A percentile compares a stretch with the other conserved stretches of the same genome.
These are phyloP conservation scores for Dissophora ornata DNA, from an alignment of 192 early-diverging fungal genomes.

Conservation along the genomic window DNA sequence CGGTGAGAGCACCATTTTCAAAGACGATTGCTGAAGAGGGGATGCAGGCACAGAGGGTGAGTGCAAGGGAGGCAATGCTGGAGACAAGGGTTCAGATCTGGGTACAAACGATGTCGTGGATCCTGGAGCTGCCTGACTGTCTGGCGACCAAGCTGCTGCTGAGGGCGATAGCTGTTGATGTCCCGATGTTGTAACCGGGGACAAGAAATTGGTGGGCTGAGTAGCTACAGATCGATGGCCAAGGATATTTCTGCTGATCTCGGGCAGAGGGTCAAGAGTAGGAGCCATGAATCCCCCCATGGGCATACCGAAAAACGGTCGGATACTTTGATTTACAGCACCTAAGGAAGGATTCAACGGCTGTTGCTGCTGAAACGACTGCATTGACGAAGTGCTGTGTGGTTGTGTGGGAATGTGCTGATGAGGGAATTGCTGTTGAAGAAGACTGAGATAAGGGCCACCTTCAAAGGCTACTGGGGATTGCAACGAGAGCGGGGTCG, in stretches of 20 bases:
- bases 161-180: not conserved
- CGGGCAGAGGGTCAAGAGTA: conserved; percentile 25
- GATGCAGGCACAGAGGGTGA: conserved; percentile 32
- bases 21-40: conserved; percentile 15
- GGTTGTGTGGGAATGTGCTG: conserved; percentile 15
- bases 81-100: conserved; percentile 7
- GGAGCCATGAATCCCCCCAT: conserved; percentile 51
- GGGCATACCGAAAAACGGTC: conserved; percentile 47
- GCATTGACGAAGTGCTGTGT: conserved; percentile 7
- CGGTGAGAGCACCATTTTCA: conserved; percentile 31
- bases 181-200: not conserved
- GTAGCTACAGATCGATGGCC: not conserved
- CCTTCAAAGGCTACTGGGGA: conserved; percentile 3
- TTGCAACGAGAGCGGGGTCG: conserved; percentile 22
- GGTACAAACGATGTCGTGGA: not conserved
- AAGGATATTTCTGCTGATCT: conserved; percentile 12
- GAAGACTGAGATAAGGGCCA: conserved; percentile 15
- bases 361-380: conserved; percentile 23
- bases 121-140: not conserved
- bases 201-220: not conserved
- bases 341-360: conserved; percentile 17
- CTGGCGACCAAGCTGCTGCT: not conserved
- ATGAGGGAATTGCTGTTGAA: conserved; percentile 35
- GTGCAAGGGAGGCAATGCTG: not conserved
- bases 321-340: not conserved